phyloP scores from a whole-genome alignment of 768 basidiomycete species.

The Hydnomerulius pinastri region DNA sequence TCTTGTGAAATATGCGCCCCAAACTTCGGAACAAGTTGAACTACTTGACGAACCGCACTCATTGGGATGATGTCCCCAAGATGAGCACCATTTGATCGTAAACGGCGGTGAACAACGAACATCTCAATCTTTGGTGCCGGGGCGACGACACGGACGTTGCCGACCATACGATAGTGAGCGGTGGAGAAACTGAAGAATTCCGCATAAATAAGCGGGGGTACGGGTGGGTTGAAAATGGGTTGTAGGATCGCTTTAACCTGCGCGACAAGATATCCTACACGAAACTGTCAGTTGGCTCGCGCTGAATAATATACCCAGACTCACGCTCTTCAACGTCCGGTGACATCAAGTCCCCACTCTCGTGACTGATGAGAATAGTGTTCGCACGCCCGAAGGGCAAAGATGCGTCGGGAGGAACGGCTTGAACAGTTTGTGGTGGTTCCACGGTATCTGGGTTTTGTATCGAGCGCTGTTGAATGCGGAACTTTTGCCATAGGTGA shows the following conservation, averaged over 20 bases:
- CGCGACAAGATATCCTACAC: background rate
- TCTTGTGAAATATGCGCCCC: background rate
- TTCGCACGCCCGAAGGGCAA: slow-evolving; percentile 6
- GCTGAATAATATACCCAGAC: background rate
- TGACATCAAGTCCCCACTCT: slow-evolving; percentile 6
- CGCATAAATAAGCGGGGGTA: background rate
- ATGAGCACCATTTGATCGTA: background rate
- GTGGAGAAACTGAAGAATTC: slow-evolving; percentile 1
- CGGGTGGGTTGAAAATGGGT: background rate
- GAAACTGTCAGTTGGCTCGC: background rate
- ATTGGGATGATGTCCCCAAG: background rate
- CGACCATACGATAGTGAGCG: background rate
- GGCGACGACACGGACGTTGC: background rate
- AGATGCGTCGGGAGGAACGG: background rate
- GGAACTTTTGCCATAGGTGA: slow-evolving; percentile 4
- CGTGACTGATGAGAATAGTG: slow-evolving; percentile 4
- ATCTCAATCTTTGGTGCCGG: background rate
- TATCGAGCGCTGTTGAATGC: slow-evolving; percentile 2
- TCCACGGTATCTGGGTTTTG: background rate
- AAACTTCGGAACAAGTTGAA: slow-evolving; percentile 2
- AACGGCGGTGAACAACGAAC: background rate
- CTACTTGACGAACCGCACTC: background rate
- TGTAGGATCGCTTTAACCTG: slow-evolving; percentile 4
- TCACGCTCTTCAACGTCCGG: background rate
- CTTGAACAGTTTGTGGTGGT: slow-evolving; percentile 14